These are phyloP conservation scores for Zygosaccharomyces gambellarensis DNA, from an alignment of 805 yeast species.

Conservation along the genomic window DNA sequence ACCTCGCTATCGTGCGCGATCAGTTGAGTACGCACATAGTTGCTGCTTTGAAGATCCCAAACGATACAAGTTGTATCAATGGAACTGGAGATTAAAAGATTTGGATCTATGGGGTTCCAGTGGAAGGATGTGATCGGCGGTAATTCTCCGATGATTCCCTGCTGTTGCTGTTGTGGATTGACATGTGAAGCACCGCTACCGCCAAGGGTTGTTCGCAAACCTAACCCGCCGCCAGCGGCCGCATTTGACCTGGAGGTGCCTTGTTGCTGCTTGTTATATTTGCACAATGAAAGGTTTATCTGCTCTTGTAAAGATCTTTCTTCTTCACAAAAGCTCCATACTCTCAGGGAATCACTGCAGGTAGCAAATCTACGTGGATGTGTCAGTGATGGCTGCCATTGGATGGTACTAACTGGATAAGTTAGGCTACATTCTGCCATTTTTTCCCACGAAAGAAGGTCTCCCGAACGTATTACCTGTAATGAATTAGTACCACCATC, in stretches of 20 bases:
- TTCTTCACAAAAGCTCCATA: conserved; percentile 31
- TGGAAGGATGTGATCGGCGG: conserved; percentile 95
- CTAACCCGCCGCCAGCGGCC: conserved; percentile 4
- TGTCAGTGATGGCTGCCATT: conserved; percentile 32
- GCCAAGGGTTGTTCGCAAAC: neutral
- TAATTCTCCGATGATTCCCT: conserved; percentile 33
- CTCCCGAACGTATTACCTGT: conserved; percentile 43
- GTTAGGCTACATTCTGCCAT: conserved; percentile 29
- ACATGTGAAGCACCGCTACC: neutral
- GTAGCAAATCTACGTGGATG: conserved; percentile 34
- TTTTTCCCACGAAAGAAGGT: conserved; percentile 75
- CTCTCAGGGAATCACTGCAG: conserved; percentile 33
- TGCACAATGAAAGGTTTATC: conserved; percentile 39
- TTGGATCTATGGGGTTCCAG: conserved; percentile 76
- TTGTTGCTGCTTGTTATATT: conserved; percentile 42
- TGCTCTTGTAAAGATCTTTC: conserved; percentile 36
- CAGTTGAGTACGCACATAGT: conserved; percentile 79
- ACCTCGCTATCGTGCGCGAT: conserved; percentile 97
- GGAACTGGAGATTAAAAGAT: conserved; percentile 71
- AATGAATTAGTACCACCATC: conserved; percentile 72
- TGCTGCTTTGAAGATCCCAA: conserved; percentile 62
- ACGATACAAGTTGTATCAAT: conserved; percentile 96
- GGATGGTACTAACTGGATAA: conserved; percentile 32
- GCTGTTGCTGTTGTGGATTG: neutral
- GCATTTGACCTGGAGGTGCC: conserved; percentile 22